Conservation (phyloP, 2,329 filamentous ascomycete species). For the Huntiella decipiens region DNA sequence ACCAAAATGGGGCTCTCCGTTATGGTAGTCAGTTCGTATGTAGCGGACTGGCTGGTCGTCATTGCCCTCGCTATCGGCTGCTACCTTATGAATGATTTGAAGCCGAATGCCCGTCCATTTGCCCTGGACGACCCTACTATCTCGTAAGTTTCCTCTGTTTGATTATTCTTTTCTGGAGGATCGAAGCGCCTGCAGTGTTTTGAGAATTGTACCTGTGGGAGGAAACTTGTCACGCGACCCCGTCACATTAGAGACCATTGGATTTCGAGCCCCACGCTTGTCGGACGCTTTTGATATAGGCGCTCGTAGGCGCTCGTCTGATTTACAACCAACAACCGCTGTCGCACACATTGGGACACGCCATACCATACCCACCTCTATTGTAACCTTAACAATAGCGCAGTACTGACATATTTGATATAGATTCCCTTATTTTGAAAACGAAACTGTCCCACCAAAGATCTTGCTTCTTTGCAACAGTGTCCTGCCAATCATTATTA, state of each 20-base stretch:
- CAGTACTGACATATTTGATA: neutral
- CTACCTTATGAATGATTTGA: constrained; percentile 36
- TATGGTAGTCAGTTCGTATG: constrained; percentile 40
- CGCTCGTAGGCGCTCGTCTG: too few species aligned
- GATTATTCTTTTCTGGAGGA: neutral
- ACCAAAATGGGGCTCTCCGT: constrained; percentile 9
- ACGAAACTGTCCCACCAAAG: constrained; percentile 55
- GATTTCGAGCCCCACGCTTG: too few species aligned
- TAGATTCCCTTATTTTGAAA: constrained; percentile 48
- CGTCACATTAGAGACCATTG: too few species aligned
- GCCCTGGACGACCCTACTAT: constrained; percentile 55
- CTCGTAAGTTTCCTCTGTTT: constrained; percentile 12
- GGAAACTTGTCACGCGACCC: constrained; percentile 4
- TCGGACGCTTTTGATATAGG: too few species aligned
- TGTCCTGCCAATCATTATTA: constrained; percentile 44
- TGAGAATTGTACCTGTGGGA: neutral
- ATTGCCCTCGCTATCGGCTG: constrained; percentile 38
- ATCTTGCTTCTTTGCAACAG: constrained; percentile 46
- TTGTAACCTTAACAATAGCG: neutral
- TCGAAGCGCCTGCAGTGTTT: neutral
- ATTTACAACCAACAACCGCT: too few species aligned
- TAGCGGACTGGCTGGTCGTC: constrained; percentile 56
- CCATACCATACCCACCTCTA: too few species aligned
- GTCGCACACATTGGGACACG: too few species aligned
- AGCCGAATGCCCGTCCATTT: constrained; percentile 52